Base-by-base conservation (phyloP, 352 stramenopile species). In the Globisporangium solare region DNA sequence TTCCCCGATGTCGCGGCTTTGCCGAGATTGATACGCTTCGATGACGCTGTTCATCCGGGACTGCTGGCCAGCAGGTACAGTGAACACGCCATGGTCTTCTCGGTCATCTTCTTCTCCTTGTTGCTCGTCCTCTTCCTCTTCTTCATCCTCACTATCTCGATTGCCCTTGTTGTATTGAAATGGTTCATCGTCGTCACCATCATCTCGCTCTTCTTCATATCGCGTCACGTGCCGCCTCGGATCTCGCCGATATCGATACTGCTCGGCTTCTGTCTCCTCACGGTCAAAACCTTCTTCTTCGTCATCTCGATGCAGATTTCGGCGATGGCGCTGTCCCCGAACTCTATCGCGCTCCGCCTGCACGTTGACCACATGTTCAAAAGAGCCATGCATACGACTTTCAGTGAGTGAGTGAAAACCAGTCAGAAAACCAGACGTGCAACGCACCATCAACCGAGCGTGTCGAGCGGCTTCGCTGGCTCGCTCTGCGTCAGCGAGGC, bases 401-500 rank as follows among this genome's bases (percentile, higher is more conserved):
- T 1, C 39, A n/a, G 39, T 43, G 3, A 43, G 39, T 31, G 32
- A 27, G 11, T n/a, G 27, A 13, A 8, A 32, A 31, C 39, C 32
- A 37, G 18, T 51, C 6, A 51, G 15, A 3, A 31, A 5, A 2
- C 17, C 17, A 46, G 32, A 35, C 20, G 52, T n/a, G 39, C 13
- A 43, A 43, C 39, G n/a, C 39, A 86, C 71, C 67, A 80, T 65
- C 15, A 48, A 58, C 45, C 73, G 53, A 7, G 69, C 73, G 15
- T 74, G 61, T 47, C 67, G 56, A 0, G 62, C 71, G 45, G 66
- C 71, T 47, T 70, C 54, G 31, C 57, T 80, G 7, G 59, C 58
- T 45, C 57, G 66, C 50, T 86, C 73, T 27, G 73, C 73, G 14
- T 79, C 62, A n/a, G 68, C 64, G 4, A 84, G 56, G 32, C 65